Conservation (phyloP, 176 grass and related monocot species). For the Rhynchospora breviuscula region DNA sequence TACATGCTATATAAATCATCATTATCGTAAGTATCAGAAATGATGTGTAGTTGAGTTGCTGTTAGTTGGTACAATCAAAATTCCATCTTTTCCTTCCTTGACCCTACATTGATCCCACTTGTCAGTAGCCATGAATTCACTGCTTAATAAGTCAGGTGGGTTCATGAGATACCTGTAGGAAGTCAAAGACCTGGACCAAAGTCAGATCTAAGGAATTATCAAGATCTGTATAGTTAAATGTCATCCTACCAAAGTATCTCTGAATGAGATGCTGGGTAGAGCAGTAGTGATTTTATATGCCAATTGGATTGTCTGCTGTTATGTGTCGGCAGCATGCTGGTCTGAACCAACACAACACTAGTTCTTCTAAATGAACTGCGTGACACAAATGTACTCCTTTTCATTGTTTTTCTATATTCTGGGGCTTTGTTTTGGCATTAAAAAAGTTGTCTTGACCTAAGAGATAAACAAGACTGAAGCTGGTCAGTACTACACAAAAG, state of each 20-base stretch:
- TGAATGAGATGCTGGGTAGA: not conserved
- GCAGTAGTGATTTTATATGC: not conserved
- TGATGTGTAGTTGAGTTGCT: not conserved
- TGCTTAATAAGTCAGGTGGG: not conserved
- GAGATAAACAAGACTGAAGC: not conserved
- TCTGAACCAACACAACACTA: not conserved
- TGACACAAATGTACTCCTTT: not conserved
- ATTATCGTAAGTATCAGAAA: not conserved
- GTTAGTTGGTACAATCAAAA: slow-evolving; percentile 4
- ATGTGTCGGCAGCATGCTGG: not conserved
- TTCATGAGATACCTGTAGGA: not conserved
- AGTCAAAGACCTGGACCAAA: slow-evolving; percentile 3
- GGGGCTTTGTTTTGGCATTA: not conserved
- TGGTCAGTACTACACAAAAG: not conserved
- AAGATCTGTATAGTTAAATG: not conserved
- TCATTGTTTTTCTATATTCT: not conserved
- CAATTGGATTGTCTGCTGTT: not conserved
- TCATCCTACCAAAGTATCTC: not conserved
- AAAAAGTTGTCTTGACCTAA: not conserved
- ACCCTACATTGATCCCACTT: not conserved
- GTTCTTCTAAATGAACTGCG: not conserved
- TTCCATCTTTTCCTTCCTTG: not conserved
- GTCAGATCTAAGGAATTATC: not conserved
- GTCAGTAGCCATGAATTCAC: not conserved
- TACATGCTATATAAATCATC: too few species aligned